Conservation (phyloP, 805 yeast genomes). For the Gaillardinia entomophila region DNA sequence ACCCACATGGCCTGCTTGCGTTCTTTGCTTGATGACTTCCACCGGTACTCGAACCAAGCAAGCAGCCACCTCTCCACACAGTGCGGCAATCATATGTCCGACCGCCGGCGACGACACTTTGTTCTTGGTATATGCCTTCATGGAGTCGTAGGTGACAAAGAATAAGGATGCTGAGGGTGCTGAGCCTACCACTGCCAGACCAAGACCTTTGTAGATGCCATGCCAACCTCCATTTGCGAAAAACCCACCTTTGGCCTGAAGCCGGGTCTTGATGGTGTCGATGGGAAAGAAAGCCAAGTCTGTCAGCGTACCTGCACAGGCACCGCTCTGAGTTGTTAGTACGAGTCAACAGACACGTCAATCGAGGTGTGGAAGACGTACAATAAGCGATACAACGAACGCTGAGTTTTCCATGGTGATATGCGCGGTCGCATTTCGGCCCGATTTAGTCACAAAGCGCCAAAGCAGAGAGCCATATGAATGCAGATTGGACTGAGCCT, state of each 20-base stretch:
- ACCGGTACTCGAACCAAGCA: conserved; percentile 95
- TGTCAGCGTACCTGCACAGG: conserved; percentile 93
- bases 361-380: conserved; percentile 12
- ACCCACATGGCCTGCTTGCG: conserved; percentile 52
- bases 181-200: conserved; percentile 88
- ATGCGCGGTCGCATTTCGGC: too few relatives aligned
- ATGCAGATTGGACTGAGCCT: too few relatives aligned
- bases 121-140: conserved; percentile 44
- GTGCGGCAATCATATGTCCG: conserved; percentile 84
- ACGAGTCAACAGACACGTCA: neutral
- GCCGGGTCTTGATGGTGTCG: conserved; percentile 88
- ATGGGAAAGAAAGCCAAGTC: conserved; percentile 94
- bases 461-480: too few relatives aligned
- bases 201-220: conserved; percentile 89
- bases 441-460: too few relatives aligned
- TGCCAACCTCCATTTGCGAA: conserved; percentile 87
- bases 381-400: conserved; percentile 27
- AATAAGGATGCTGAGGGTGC: conserved; percentile 65
- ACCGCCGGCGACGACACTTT: conserved; percentile 19
- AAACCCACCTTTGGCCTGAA: conserved; percentile 95
- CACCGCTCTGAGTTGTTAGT: conserved; percentile 58
- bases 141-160: conserved; percentile 72
- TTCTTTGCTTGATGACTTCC: conserved; percentile 91
- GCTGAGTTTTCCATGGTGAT: conserved; percentile 20
- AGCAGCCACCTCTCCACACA: conserved; percentile 88